Base-by-base conservation (phyloP, 2,329 filamentous ascomycete genomes). In the Cryphonectria radicalis region DNA sequence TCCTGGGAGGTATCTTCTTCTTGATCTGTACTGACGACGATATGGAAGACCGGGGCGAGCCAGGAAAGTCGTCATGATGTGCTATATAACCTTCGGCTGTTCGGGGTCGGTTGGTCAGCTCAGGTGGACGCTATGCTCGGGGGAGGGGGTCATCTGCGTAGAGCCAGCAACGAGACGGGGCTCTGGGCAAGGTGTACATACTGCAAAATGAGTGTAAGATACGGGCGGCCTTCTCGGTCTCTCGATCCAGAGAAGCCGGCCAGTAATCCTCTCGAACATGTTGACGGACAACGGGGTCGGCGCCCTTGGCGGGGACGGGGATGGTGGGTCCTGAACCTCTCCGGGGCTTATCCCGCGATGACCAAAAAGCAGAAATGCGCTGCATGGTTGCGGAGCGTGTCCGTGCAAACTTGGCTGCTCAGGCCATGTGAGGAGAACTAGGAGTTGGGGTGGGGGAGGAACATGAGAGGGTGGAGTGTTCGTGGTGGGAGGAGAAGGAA, bases 171-270 rank as follows among this genome's bases (percentile, higher is more conserved):
- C 62, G 22, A 64, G 10, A 28, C 8, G 42, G 10, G 35, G 59
- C 13, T n/a, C 17, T n/a, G 14, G 10, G 11, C 8, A 40, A 40
- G 37, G 8, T 10, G 28, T 25, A 85, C 89, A 76, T 86, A 93
- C 91, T 93, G 85, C 94, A 97, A 82, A 98, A 98, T 43, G 93
- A 95, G 79, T 94, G 92, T 67, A 98, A 82, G 73, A 97, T 97
- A 70, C 94, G 88, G 72, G 94, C 94, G 63, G 94, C 93, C 83
- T 97, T 97, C 82, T 97, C 93, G 81, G 92, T 93, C 84, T 98
- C 95, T 76, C 92, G 91, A 79, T 97, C 95, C 67, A 97, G 85
- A 1, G 91, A 92, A 43, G 92, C 92, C 3, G 79, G 79, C 79
- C 79, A 80, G 71, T 80, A 80, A 10, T 76, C 76, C 72, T 80